Evolutionary conservation across 805 yeast genomes (phyloP), one percentile per base, ranked within the genome.

Genomic region (Ogataea paradorogensis): DNA sequence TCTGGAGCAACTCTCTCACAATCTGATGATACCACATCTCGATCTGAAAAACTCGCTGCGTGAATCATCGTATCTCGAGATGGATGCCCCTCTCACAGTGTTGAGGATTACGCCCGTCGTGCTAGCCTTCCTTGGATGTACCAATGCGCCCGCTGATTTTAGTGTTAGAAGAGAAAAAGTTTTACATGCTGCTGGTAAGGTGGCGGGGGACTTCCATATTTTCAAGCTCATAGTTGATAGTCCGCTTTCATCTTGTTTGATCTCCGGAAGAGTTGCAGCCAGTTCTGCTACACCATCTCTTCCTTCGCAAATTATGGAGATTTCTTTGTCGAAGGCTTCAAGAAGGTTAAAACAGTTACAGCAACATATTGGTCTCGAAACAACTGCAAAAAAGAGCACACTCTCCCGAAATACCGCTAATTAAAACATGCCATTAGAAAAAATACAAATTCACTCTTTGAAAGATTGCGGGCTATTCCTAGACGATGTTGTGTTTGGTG

Each of bases 121-220:
- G 11, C 25, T 47, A n/a, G 42, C 50, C n/a, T 44, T 56, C 1
- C 27, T 73, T 69, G 87, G 88, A 15, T 87, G 88, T 33, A 76
- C 78, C 5, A 70, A 71, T 56, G 75, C 78, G 40, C 69, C 77
- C 52, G 49, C 18, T 51, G 59, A 29, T 49, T 63, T 23, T 49
- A 56, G 30, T 52, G 58, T 13, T 40, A 57, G 1, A 8, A 50
- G 50, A 2, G 5, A 51, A 3, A 60, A 73, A 3, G 51, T 59
- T 1, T 79, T 80, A 11, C 80, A 66, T 55, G 85, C 85, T 0
- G 76, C 75, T 15, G 88, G 87, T 10, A 87, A 81, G 55, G 73
- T 77, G 15, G 73, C 81, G 33, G 86, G 85, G 14, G 87, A 85
- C 30, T 74, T 80, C 5, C 86, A 80, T 53, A 87, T 87, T 9